Evolutionary conservation across 2,329 filamentous ascomycete genomes (phyloP), one percentile per base, ranked within the genome.

Genomic region (Geoglossum cookeanum): DNA sequence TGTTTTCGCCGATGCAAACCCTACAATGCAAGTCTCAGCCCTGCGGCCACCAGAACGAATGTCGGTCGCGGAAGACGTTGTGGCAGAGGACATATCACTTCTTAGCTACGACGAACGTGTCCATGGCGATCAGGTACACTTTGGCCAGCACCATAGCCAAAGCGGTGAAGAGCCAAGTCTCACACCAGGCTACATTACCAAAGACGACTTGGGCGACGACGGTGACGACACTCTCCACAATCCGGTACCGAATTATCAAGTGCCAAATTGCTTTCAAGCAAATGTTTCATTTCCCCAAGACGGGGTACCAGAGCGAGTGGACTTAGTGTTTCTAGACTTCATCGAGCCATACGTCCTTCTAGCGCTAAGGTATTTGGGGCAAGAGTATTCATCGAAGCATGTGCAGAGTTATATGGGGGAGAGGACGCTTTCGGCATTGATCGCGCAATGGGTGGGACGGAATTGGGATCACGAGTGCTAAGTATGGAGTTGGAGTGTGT

Each of bases 311-410:
- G 79, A 85, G 56, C 83, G 70, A 0, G 88, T 98, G 0, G 91
- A 97, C 67, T 68, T 98, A 6, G 81, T 96, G 13, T 98, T 94
- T 66, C 79, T 94, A 58, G 89, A 94, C 67, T 98, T 96, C 68
- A 82, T 97, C 39, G 78, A 92, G 69, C 82, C 82, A 8, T 94
- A 85, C 78, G 73, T 97, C 44, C 69, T 94, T 17, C 71, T 84
- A 9, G 89, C 88, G 2, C 72, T 95, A 60, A 80, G 82, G 59
- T 81, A 77, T 62, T 66, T 78, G 8, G 77, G 77, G 1, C 68
- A 76, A 55, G 72, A 72, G 59, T 72, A 76, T 62, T 69, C 71
- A 45, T 68, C 71, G 22, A 66, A 70, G 37, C 77, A 83, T 58
- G 76, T 77, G 35, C 68, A 71, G 42, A 66, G 68, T 15, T 81